A percentile compares a stretch with the other conserved stretches of the same genome.
Conservation (phyloP, 2,329 filamentous ascomycete species). For the Aspergillus sergii region DNA sequence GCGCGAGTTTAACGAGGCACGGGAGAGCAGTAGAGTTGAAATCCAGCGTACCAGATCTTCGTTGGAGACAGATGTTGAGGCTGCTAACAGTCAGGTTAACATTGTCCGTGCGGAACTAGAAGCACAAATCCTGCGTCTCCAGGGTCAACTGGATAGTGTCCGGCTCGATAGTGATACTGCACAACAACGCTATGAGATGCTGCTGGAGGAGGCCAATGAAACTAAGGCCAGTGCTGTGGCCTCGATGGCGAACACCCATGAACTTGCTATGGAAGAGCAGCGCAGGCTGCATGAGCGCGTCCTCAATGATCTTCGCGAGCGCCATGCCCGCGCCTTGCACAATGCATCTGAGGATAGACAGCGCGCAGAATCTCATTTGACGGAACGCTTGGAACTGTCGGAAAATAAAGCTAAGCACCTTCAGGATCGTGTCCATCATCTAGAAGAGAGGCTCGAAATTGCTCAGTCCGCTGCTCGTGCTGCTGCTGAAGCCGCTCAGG, state of each 20-base stretch:
- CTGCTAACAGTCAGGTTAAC: slow-evolving; percentile 83
- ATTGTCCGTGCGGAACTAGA: slow-evolving; percentile 80
- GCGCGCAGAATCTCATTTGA: slow-evolving; percentile 74
- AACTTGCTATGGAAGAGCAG: slow-evolving; percentile 58
- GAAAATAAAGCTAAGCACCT: slow-evolving; percentile 83
- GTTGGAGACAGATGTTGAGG: slow-evolving; percentile 79
- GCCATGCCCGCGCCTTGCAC: slow-evolving; percentile 72
- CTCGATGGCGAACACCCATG: slow-evolving; percentile 56
- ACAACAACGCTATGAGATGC: slow-evolving; percentile 79
- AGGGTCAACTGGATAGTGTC: slow-evolving; percentile 74
- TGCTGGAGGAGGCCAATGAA: slow-evolving; percentile 77
- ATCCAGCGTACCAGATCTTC: slow-evolving; percentile 77
- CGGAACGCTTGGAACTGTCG: slow-evolving; percentile 78
- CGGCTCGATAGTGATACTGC: slow-evolving; percentile 78
- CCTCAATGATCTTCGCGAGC: slow-evolving; percentile 73
- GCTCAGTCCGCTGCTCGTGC: slow-evolving; percentile 84
- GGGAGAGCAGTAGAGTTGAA: slow-evolving; percentile 76
- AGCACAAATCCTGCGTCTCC: slow-evolving; percentile 71
- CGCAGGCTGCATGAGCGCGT: slow-evolving; percentile 70
- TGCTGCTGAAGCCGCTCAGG: slow-evolving; percentile 74
- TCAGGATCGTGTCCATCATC: slow-evolving; percentile 78
- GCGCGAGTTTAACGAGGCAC: slow-evolving; percentile 80
- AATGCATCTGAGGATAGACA: slow-evolving; percentile 80
- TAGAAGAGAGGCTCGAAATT: slow-evolving; percentile 90
- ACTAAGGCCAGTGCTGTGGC: slow-evolving; percentile 64